Evolutionary conservation across 257 asterid genomes (phyloP), one percentile per base, ranked within the genome.

Genomic region (Parsonsia alboflavescens): DNA sequence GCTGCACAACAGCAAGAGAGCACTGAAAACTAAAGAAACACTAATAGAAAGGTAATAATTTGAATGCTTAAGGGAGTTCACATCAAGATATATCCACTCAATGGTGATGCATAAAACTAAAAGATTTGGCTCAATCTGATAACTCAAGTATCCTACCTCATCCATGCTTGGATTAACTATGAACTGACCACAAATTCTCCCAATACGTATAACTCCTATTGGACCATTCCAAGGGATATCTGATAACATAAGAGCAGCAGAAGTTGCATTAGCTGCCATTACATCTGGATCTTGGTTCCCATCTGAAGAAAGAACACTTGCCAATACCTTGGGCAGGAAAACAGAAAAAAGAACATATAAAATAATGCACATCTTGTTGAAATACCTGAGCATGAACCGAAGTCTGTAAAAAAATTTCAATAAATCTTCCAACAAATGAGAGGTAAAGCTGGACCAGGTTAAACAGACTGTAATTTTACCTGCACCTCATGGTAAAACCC

Each of bases 161-260:
- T 89, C 96, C 96, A 89, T 89, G 81, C 90, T 94, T 68, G 99
- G 99, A 81, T 94, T 94, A 74, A 92, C 88, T 73, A 92, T 74
- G 80, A 90, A 78, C 79, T 88, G 93, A 71, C 97, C 98, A 77
- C 80, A 75, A 77, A 94, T 86, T 81, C 98, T 90, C 80, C 98
- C 99, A 45, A 94, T 76, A 30, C 99, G 96, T 80, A 94, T 87
- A 46, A 94, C 90, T 75, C 99, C 99, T 70, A 94, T 88, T n/a
- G 97, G 99, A 71, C 99, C 99, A 73, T 87, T 93, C 99, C 99
- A 94, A 74, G 98, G 99, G 71, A 94, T 87, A 85, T 94, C 99
- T 17, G 98, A 90, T 81, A 94, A 73, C 98, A 92, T 90, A 72
- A 94, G 89, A 79, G 99, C 98, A 79, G 98, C 96, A 67, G 98